phyloP scores from a whole-genome alignment of 2,329 filamentous ascomycete genomes.

The Hypoxylon sp. region DNA sequence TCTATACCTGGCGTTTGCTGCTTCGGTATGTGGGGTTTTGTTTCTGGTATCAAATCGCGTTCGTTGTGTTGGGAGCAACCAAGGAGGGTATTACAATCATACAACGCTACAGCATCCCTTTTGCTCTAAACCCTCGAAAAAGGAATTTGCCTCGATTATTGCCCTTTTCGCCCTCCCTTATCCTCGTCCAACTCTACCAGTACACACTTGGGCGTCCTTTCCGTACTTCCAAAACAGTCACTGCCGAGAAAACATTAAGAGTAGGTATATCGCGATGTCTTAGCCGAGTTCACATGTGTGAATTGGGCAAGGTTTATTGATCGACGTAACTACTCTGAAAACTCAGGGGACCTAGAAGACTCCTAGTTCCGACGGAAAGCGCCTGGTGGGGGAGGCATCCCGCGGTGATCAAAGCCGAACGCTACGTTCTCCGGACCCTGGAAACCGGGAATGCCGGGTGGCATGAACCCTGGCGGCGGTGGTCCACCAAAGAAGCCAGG shows the following conservation, averaged over 20 bases:
- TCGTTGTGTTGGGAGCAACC: conserved; percentile 10
- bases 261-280: conserved; percentile 1
- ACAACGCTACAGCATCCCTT: conserved; percentile 37
- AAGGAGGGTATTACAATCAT: conserved; percentile 49
- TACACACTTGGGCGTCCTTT: conserved; percentile 16
- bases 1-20: conserved; percentile 2
- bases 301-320: background rate
- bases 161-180: conserved; percentile 9
- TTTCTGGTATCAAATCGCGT: conserved; percentile 1
- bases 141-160: conserved; percentile 19
- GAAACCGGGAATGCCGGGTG: conserved; percentile 70
- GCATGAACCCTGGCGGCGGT: conserved; percentile 64
- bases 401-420: conserved; percentile 70
- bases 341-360: background rate
- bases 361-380: conserved; percentile 58
- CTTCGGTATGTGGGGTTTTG: background rate
- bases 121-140: conserved; percentile 16
- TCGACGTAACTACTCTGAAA: conserved; percentile 1
- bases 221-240: conserved; percentile 15
- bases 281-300: background rate
- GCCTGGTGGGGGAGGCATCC: conserved; percentile 68
- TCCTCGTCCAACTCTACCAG: conserved; percentile 29
- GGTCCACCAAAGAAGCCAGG: conserved; percentile 70
- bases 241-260: conserved; percentile 6
- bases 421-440: conserved; percentile 67